These are phyloP conservation scores for Fusarium vanettenii DNA, from an alignment of 2,329 filamentous ascomycete species.

Conservation along the genomic window DNA sequence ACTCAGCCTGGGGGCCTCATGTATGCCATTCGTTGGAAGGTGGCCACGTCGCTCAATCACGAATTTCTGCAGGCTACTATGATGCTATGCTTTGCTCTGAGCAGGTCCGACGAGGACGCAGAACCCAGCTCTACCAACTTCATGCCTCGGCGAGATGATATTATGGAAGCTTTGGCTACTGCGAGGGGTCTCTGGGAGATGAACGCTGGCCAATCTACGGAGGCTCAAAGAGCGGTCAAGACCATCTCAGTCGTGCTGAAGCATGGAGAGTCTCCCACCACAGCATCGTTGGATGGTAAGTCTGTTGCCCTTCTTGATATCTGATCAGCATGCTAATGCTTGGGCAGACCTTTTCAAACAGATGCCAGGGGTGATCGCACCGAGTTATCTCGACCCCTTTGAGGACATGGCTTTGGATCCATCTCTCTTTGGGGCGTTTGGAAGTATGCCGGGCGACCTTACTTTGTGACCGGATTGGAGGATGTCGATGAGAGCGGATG, in stretches of 20 bases:
- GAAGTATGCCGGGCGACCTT: conserved; percentile 11
- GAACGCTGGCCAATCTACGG: conserved; percentile 1
- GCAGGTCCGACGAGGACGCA: neutral
- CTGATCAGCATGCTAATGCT: neutral
- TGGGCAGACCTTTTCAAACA: neutral
- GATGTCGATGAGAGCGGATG: neutral
- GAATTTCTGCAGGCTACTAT: conserved; percentile 33
- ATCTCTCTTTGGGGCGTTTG: conserved; percentile 13
- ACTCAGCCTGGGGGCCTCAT: conserved; percentile 28
- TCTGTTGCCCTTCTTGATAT: neutral
- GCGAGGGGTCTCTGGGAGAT: neutral
- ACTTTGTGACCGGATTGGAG: neutral
- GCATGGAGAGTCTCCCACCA: neutral
- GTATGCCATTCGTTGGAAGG: conserved; percentile 34
- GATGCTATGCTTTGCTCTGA: conserved; percentile 34
- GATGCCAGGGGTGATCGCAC: neutral
- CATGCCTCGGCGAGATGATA: neutral
- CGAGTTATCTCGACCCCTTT: conserved; percentile 1
- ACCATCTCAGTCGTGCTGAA: conserved; percentile 10
- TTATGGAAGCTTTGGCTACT: conserved; percentile 1
- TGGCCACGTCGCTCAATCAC: conserved; percentile 24
- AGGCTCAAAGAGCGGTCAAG: conserved; percentile 10
- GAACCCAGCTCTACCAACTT: neutral
- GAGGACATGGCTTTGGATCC: conserved; percentile 26
- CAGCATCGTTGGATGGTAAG: neutral